A percentile compares a stretch with the other conserved stretches of the same genome.
These are phyloP conservation scores for Fomitiporia mediterranea DNA, from an alignment of 1,284 basidiomycete species.

Conservation along the genomic window DNA sequence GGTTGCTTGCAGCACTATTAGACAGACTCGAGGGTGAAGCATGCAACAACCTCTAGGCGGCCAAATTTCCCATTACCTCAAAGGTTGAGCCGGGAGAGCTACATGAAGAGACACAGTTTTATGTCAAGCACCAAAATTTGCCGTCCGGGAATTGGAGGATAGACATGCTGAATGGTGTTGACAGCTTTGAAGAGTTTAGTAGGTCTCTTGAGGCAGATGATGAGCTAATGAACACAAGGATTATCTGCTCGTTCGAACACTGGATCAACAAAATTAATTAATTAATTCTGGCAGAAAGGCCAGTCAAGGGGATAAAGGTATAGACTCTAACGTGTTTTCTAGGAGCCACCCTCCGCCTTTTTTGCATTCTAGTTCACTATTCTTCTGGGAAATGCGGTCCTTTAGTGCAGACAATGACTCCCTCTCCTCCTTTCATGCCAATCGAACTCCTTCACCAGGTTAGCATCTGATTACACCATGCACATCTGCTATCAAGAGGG, in stretches of 20 bases:
- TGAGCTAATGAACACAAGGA: not conserved
- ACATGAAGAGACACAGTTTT: no score
- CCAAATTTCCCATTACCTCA: no score
- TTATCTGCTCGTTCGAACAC: not conserved
- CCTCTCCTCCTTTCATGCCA: slow-evolving; percentile 13
- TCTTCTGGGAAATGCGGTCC: slow-evolving; percentile 8
- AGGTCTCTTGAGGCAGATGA: not conserved
- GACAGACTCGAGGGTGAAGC: no score
- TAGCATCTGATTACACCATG: slow-evolving; percentile 11
- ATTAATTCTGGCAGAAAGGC: not conserved
- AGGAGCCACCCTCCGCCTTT: not conserved
- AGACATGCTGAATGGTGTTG: no score
- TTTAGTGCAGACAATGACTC: slow-evolving; percentile 11
- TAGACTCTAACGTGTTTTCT: not conserved
- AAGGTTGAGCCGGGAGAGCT: no score
- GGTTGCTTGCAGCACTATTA: no score
- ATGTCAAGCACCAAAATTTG: no score
- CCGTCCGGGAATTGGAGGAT: no score
- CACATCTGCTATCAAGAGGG: slow-evolving; percentile 14
- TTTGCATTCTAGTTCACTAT: slow-evolving; percentile 14
- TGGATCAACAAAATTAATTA: not conserved
- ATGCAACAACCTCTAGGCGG: no score
- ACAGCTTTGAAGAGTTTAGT: no score
- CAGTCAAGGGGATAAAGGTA: slow-evolving; percentile 7
- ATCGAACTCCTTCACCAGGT: slow-evolving; percentile 10